Evolutionary conservation across 2,329 filamentous ascomycete species (phyloP).

Genomic region (Lojkania enalia): DNA sequence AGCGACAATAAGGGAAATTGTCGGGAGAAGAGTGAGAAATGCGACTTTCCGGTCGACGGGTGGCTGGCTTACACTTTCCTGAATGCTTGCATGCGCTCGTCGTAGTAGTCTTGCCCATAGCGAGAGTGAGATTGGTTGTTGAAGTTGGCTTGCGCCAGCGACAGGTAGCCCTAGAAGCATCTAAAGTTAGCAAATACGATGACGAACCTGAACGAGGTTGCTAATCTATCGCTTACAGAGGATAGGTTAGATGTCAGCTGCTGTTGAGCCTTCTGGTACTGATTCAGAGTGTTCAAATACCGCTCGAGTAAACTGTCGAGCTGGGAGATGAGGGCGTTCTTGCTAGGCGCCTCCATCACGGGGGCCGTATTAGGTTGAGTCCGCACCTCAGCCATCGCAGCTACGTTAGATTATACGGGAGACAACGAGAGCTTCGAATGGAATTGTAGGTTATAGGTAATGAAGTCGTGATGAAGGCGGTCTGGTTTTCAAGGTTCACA

Average conservation of each 20-base stretch:
- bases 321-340: conserved; percentile 39
- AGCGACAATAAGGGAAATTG: neutral
- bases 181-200: conserved; percentile 5
- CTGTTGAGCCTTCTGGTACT: conserved; percentile 64
- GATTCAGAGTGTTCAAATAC: conserved; percentile 68
- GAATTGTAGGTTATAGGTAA: no score
- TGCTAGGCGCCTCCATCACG: conserved; percentile 11
- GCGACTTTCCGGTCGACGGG: no score
- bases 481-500: neutral
- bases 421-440: no score
- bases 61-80: conserved; percentile 52
- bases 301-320: conserved; percentile 67
- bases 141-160: conserved; percentile 76
- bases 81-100: conserved; percentile 70
- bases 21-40: conserved; percentile 11
- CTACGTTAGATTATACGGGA: neutral
- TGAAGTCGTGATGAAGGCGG: neutral
- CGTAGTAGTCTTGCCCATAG: conserved; percentile 72
- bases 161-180: conserved; percentile 47
- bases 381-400: conserved; percentile 14
- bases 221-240: conserved; percentile 48
- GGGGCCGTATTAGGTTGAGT: neutral
- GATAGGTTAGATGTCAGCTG: conserved; percentile 60
- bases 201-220: neutral
- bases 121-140: conserved; percentile 63